Conservation (phyloP, 192 early-diverging fungal species). For the Backusella psychrophila region DNA sequence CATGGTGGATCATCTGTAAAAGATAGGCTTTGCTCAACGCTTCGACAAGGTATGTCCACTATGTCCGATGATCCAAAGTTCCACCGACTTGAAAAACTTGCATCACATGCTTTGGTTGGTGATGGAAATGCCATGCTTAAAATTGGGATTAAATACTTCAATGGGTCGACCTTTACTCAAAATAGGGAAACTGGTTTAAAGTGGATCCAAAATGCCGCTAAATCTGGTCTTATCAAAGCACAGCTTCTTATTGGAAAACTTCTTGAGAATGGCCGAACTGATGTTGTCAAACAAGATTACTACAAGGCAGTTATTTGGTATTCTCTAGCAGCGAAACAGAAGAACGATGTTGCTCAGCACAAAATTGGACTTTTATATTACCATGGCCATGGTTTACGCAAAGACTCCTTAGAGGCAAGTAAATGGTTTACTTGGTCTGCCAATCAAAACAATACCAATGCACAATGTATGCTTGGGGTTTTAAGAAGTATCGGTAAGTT, state of each 20-base stretch:
- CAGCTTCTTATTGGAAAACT: too few species aligned
- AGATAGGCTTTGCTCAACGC: not conserved
- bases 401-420: not conserved
- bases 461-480: not conserved
- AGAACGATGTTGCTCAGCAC: too few species aligned
- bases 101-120: not conserved
- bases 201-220: too few species aligned
- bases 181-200: too few species aligned
- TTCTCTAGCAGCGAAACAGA: too few species aligned
- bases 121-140: not conserved
- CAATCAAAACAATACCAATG: not conserved
- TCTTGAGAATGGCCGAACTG: too few species aligned
- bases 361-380: too few species aligned
- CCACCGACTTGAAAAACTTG: not conserved
- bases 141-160: not conserved
- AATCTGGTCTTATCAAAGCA: too few species aligned
- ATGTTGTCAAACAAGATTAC: too few species aligned
- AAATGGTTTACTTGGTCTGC: not conserved
- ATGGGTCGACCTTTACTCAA: too few species aligned
- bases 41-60: not conserved
- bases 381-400: not conserved
- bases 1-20: not conserved
- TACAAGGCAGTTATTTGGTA: too few species aligned
- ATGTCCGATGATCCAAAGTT: not conserved
- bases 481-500: not conserved